These are phyloP conservation scores for Cryomyces minteri DNA, from an alignment of 495 filamentous ascomycete species.

Conservation along the genomic window DNA sequence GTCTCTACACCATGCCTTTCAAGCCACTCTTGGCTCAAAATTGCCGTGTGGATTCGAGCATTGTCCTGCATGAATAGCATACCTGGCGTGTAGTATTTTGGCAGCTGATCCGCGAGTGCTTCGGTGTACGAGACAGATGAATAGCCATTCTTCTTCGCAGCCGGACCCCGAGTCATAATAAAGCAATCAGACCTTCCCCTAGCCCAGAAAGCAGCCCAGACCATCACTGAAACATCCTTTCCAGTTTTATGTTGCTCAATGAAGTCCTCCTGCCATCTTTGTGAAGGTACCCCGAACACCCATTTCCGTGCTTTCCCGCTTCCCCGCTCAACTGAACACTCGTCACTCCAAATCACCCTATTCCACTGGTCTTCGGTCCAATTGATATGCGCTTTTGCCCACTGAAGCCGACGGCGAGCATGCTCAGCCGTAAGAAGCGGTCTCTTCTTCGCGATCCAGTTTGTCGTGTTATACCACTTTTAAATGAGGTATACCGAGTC, in stretches of 20 bases:
- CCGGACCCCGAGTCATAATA: constrained; percentile 1
- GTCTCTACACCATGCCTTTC: neutral
- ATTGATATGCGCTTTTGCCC: neutral
- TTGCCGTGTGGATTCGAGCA: constrained; percentile 2
- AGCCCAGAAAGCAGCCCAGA: constrained; percentile 2
- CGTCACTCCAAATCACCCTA: neutral
- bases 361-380: neutral
- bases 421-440: neutral
- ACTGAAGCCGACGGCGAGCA: neutral
- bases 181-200: constrained; percentile 1
- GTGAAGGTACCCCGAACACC: neutral
- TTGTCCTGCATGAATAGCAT: constrained; percentile 4
- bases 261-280: neutral
- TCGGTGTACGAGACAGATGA: neutral
- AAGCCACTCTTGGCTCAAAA: neutral
- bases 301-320: neutral
- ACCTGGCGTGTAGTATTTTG: neutral
- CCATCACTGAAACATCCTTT: neutral
- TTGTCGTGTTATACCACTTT: neutral
- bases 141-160: neutral
- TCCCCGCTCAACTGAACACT: neutral
- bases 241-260: neutral
- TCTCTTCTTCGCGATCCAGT: neutral
- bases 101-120: neutral
- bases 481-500: neutral